Evolutionary conservation across 1,284 basidiomycete genomes (phyloP).

Genomic region (Sphagnurus paluster): DNA sequence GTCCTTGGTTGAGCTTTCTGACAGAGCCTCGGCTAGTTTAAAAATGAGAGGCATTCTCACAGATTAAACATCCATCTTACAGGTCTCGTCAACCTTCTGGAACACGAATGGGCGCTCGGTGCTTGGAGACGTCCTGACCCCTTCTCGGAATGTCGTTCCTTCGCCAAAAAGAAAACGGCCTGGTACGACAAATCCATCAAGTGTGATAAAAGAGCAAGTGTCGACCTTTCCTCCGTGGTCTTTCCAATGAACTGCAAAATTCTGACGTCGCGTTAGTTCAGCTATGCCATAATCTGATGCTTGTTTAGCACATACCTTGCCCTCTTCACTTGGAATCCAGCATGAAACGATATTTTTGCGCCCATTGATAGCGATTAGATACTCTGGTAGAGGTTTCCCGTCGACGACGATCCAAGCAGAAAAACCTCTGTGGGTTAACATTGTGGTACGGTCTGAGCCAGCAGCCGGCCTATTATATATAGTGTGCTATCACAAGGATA

Average conservation of each 20-base stretch:
- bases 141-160: slow-evolving; percentile 47
- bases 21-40: slow-evolving; percentile 15
- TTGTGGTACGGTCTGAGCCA: no score
- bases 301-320: slow-evolving; percentile 42
- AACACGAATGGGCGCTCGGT: slow-evolving; percentile 62
- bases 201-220: slow-evolving; percentile 55
- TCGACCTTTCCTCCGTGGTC: slow-evolving; percentile 53
- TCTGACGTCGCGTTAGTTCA: slow-evolving; percentile 30
- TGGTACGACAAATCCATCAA: slow-evolving; percentile 60
- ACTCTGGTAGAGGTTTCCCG: slow-evolving; percentile 48
- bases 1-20: slow-evolving; percentile 32
- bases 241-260: slow-evolving; percentile 59
- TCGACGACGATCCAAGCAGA: slow-evolving; percentile 64
- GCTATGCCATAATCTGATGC: background rate
- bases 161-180: slow-evolving; percentile 57
- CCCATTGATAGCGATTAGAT: slow-evolving; percentile 46
- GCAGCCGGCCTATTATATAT: no score
- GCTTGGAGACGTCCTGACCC: slow-evolving; percentile 42
- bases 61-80: slow-evolving; percentile 20
- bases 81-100: slow-evolving; percentile 37
- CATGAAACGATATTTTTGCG: slow-evolving; percentile 50
- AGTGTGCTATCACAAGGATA: no score
- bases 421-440: slow-evolving; percentile 60
- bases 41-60: background rate
- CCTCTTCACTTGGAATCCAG: slow-evolving; percentile 61